Evolutionary conservation across 768 basidiomycete genomes (phyloP), one percentile per base, ranked within the genome.

Genomic region (Mrakia blollopis): DNA sequence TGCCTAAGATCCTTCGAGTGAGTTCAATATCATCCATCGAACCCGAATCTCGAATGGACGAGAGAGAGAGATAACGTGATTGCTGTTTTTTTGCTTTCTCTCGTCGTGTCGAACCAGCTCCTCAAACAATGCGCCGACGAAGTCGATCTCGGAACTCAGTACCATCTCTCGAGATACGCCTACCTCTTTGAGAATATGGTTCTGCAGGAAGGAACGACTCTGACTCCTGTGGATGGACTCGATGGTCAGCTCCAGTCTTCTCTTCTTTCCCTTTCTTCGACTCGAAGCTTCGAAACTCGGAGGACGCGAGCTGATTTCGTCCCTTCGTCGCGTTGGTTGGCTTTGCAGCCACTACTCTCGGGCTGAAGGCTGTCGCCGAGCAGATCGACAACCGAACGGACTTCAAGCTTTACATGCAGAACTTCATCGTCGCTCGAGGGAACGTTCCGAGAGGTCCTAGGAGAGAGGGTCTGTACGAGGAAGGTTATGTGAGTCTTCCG

Each of bases 391-490:
- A 94, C 80, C 89, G 94, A 54, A 87, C 90, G 50, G 97, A 99
- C 84, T 98, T 99, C 86, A 96, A 92, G 85, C 89, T 88, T 11
- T 99, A 91, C 82, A 98, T 99, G 95, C 93, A 97, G 82, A 94
- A 97, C 82, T 99, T 96, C 82, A 91, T 92, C 0, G 93, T 95
- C 81, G 93, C 93, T 39, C 91, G 92, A 78, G 92, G 91, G 30
- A 39, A 83, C 85, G 77, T 83, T 8, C 81, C 82, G 21, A 86
- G 89, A 54, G 93, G 92, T n/a, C 93, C 92, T 39, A 87, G 92
- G 78, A 87, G 94, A 78, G 93, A 97, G 80, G 95, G 93, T 4
- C 93, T 94, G 5, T 86, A 88, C 72, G 93, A 98, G 73, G 94
- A 97, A 82, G 93, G 94, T 57, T 97, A 93, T 85, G 96, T 98